phyloP scores from a whole-genome alignment of 768 basidiomycete genomes.

The Amanita pallidorosea region DNA sequence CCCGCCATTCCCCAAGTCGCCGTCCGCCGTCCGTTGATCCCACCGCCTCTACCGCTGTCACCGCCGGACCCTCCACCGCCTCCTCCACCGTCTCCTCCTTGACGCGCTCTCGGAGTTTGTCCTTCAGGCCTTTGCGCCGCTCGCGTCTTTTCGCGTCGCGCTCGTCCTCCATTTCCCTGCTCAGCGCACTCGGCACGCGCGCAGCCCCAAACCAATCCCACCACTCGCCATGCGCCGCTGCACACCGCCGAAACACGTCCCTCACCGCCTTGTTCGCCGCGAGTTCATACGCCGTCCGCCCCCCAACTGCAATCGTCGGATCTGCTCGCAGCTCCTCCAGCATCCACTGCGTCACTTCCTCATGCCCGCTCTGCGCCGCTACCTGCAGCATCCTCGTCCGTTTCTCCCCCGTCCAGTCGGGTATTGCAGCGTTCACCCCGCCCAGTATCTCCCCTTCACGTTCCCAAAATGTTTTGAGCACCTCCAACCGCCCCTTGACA shows the following conservation, averaged over 20 bases:
- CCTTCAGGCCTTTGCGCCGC: conserved; percentile 73
- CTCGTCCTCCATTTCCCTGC: conserved; percentile 78
- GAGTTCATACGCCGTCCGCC: conserved; percentile 78
- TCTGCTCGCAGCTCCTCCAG: conserved; percentile 69
- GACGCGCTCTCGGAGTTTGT: conserved; percentile 69
- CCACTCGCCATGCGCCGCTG: conserved; percentile 72
- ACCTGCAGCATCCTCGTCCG: conserved; percentile 67
- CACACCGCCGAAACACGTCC: conserved; percentile 81
- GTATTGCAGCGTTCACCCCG: conserved; percentile 50
- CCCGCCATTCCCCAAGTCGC: conserved; percentile 70
- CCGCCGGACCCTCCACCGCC: too few relatives aligned
- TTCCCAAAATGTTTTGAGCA: conserved; percentile 72
- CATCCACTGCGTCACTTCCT: conserved; percentile 65
- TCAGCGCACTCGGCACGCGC: conserved; percentile 74
- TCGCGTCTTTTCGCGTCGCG: conserved; percentile 82
- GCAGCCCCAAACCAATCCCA: conserved; percentile 90
- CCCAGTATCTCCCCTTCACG: conserved; percentile 53
- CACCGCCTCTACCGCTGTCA: conserved; percentile 1
- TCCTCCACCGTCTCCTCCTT: conserved; percentile 17
- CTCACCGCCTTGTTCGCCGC: conserved; percentile 63
- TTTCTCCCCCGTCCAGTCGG: conserved; percentile 58
- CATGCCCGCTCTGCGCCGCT: conserved; percentile 63
- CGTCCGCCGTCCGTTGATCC: conserved; percentile 25
- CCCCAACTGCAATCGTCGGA: conserved; percentile 60
- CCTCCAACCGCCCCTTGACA: conserved; percentile 72